A percentile compares a stretch with the other conserved stretches of the same genome.
These are phyloP conservation scores for Lecanoromycetidae sp. DNA, from an alignment of 2,329 filamentous ascomycete species.

Conservation along the genomic window DNA sequence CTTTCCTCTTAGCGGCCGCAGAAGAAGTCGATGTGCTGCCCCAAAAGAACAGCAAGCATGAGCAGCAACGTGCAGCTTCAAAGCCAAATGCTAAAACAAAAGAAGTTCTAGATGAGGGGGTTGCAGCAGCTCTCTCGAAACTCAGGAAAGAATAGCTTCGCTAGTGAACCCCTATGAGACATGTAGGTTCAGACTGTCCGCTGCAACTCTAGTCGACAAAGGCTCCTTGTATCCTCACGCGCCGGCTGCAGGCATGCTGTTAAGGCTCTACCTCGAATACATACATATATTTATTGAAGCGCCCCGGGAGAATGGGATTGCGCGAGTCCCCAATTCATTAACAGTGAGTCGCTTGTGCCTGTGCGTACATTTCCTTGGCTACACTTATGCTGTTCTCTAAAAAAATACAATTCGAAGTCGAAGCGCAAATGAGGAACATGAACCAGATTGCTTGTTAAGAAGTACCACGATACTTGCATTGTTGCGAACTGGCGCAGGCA, in stretches of 20 bases:
- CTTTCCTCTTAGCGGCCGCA: slow-evolving; percentile 28
- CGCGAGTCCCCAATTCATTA: no score
- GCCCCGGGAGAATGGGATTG: no score
- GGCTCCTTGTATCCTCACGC: no score
- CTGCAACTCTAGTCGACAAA: background rate
- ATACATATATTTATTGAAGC: no score
- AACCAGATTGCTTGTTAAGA: background rate
- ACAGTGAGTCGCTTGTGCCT: no score
- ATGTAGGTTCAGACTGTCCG: background rate
- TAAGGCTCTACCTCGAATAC: no score
- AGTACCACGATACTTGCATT: background rate
- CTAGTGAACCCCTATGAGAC: background rate
- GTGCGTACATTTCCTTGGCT: no score
- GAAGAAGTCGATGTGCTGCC: slow-evolving; percentile 15
- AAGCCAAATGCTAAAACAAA: slow-evolving; percentile 20
- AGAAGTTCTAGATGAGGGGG: slow-evolving; percentile 43
- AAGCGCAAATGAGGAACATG: no score
- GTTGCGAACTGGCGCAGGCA: background rate
- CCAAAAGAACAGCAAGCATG: slow-evolving; percentile 12
- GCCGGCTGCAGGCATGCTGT: no score
- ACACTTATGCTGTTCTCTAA: no score
- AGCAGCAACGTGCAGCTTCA: slow-evolving; percentile 17
- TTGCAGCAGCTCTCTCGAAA: slow-evolving; percentile 47
- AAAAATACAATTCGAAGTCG: no score
- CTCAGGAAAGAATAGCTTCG: slow-evolving; percentile 23